Evolutionary conservation across 2,329 filamentous ascomycete species (phyloP).

Genomic region (Neonectria magnoliae): DNA sequence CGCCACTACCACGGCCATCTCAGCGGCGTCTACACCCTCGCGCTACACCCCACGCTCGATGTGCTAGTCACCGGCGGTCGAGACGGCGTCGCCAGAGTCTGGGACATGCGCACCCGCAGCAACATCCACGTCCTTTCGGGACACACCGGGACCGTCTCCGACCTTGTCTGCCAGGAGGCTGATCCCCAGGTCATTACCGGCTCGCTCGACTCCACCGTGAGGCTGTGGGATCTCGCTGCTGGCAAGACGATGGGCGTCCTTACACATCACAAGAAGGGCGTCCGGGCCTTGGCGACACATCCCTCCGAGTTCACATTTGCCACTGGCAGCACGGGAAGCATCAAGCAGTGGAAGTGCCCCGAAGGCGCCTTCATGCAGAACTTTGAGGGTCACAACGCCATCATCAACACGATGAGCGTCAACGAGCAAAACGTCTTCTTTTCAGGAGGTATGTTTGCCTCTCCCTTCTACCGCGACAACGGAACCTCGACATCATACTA

Average conservation of each 20-base stretch:
- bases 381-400: slow-evolving; percentile 94
- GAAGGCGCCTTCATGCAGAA: slow-evolving; percentile 99
- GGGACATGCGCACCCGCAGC: slow-evolving; percentile 97
- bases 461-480: too few relatives aligned
- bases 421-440: slow-evolving; percentile 97
- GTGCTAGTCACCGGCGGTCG: slow-evolving; percentile 94
- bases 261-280: slow-evolving; percentile 98
- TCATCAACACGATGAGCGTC: slow-evolving; percentile 92
- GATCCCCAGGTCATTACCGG: slow-evolving; percentile 95
- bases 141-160: slow-evolving; percentile 89
- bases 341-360: slow-evolving; percentile 99
- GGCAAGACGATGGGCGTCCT: slow-evolving; percentile 96
- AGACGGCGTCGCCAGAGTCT: slow-evolving; percentile 93
- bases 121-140: slow-evolving; percentile 94
- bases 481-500: slow-evolving; percentile 1
- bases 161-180: slow-evolving; percentile 92
- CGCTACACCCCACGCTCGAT: slow-evolving; percentile 93
- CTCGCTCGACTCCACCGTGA: slow-evolving; percentile 91
- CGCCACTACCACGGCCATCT: slow-evolving; percentile 97
- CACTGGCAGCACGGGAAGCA: slow-evolving; percentile 87
- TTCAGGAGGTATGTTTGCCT: slow-evolving; percentile 70
- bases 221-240: slow-evolving; percentile 94
- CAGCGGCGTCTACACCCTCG: slow-evolving; percentile 92
- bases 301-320: slow-evolving; percentile 97
- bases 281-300: slow-evolving; percentile 84